phyloP scores from a whole-genome alignment of 352 stramenopile species.

The Thalassiosira oceanica region DNA sequence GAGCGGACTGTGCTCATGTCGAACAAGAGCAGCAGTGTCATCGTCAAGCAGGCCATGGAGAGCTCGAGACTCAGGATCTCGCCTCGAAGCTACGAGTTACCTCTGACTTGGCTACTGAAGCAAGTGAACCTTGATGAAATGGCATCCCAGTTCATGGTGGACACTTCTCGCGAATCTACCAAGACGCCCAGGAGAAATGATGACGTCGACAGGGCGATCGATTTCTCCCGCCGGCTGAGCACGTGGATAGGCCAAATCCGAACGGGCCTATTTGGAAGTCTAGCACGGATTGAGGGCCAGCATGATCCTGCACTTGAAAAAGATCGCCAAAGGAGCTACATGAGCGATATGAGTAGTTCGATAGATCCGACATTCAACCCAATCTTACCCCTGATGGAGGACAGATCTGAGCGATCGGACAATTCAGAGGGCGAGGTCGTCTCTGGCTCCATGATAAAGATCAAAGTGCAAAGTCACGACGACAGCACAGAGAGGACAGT shows the following conservation, averaged over 20 bases:
- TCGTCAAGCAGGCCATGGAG: slow-evolving; percentile 42
- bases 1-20: slow-evolving; percentile 40
- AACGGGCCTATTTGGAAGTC: too few species aligned
- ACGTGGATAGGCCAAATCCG: too few species aligned
- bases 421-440: too few species aligned
- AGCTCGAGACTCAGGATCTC: slow-evolving; percentile 19
- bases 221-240: too few species aligned
- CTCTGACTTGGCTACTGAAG: slow-evolving; percentile 69
- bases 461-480: too few species aligned
- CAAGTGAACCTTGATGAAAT: slow-evolving; percentile 45
- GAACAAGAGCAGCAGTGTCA: slow-evolving; percentile 26
- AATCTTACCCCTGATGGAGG: slow-evolving; percentile 63
- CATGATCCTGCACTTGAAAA: too few species aligned
- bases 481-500: neutral
- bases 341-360: too few species aligned
- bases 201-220: slow-evolving; percentile 46
- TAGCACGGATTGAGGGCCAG: too few species aligned
- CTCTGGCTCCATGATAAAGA: too few species aligned
- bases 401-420: too few species aligned
- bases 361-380: slow-evolving; percentile 67
- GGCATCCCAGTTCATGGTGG: slow-evolving; percentile 59
- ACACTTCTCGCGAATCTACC: slow-evolving; percentile 41
- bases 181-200: slow-evolving; percentile 69
- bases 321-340: too few species aligned
- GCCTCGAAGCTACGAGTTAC: slow-evolving; percentile 59